These are phyloP conservation scores for Phytophthora rubi DNA, from an alignment of 352 stramenopile genomes.

Conservation along the genomic window DNA sequence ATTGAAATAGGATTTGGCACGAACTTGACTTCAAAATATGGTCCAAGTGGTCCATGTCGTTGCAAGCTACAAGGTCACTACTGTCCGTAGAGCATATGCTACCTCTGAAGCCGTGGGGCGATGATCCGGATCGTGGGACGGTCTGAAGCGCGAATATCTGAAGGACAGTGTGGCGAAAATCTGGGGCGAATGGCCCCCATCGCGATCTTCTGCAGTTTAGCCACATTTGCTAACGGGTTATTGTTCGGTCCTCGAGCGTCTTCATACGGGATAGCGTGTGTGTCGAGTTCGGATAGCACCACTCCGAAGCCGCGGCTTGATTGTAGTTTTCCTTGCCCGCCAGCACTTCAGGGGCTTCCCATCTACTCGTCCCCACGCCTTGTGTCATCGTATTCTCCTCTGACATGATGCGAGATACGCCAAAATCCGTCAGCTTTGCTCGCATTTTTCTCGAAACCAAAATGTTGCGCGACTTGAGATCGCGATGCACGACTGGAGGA, in stretches of 20 bases:
- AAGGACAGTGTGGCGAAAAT: slow-evolving; percentile 12
- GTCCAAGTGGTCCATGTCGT: too few species aligned
- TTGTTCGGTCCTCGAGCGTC: slow-evolving; percentile 27
- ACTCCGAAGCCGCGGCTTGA: slow-evolving; percentile 37
- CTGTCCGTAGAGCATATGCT: slow-evolving; percentile 45
- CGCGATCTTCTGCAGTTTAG: slow-evolving; percentile 52
- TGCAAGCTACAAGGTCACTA: slow-evolving; percentile 5
- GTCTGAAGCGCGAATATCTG: slow-evolving; percentile 30
- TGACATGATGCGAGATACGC: slow-evolving; percentile 28
- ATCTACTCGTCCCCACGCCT: slow-evolving; percentile 37
- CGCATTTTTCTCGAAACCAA: slow-evolving; percentile 28
- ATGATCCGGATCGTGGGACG: slow-evolving; percentile 33
- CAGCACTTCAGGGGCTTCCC: slow-evolving; percentile 35
- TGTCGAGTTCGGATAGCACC: slow-evolving; percentile 44
- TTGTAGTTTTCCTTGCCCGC: slow-evolving; percentile 25
- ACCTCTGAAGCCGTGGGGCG: slow-evolving; percentile 48
- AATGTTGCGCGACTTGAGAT: slow-evolving; percentile 35
- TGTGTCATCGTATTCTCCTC: slow-evolving; percentile 36
- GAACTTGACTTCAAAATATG: too few species aligned
- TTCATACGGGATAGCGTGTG: slow-evolving; percentile 44
- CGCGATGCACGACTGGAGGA: slow-evolving; percentile 31
- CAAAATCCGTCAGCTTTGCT: slow-evolving; percentile 45
- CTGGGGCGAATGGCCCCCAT: slow-evolving; percentile 29
- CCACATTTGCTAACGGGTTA: slow-evolving; percentile 42
- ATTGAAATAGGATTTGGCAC: too few species aligned